Base-by-base conservation (phyloP, 495 filamentous ascomycete genomes). In the Xylaria flabelliformis region DNA sequence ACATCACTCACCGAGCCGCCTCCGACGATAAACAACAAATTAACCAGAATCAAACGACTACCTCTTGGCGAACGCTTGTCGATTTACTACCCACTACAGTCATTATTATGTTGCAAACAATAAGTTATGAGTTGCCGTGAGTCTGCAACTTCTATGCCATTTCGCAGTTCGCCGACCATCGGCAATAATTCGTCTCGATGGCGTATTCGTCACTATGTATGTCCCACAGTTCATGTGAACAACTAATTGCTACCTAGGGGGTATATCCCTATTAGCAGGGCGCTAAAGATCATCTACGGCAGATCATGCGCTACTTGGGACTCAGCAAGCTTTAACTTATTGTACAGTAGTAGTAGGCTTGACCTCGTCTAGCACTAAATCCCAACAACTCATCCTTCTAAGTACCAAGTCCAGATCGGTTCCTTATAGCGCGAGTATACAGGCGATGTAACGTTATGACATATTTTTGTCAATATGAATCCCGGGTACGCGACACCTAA, bases 371-470 rank as follows among this genome's bases (percentile, higher is more conserved):
- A n/a, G 36, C 34, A 34, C 50, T 32, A 56, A 67, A 56, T 55
- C 36, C 65, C 65, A 21, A 67, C 58, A 55, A 67, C 19, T 51
- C 32, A 44, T 50, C 50, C 15, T 56, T 36, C 6, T 29, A 56
- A 67, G 50, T 42, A 67, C 36, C 50, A 67, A 67, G 48, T 50
- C 10, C 10, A 26, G 7, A 42, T 50, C 36, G 67, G 24, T 34
- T 46, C 39, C 48, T 61, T 17, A 26, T 58, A 68, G 36, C 39
- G 36, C 32, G 64, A 67, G 50, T 53, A 10, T 26, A 26, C 10
- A 29, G 13, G 55, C 56, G 67, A 69, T 69, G 67, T 69, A 55
- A 69, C 67, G 26, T 15, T 50, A 69, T 69, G 67, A 69, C 67
- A 69, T 69, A 42, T 17, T 62, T 62, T 15, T 7, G 19, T 59